Percentiles rank a stretch among this genome's conserved stretches.
These are phyloP conservation scores for Zizania palustris DNA, from an alignment of 202 grass and related monocot species.

Conservation along the genomic window DNA sequence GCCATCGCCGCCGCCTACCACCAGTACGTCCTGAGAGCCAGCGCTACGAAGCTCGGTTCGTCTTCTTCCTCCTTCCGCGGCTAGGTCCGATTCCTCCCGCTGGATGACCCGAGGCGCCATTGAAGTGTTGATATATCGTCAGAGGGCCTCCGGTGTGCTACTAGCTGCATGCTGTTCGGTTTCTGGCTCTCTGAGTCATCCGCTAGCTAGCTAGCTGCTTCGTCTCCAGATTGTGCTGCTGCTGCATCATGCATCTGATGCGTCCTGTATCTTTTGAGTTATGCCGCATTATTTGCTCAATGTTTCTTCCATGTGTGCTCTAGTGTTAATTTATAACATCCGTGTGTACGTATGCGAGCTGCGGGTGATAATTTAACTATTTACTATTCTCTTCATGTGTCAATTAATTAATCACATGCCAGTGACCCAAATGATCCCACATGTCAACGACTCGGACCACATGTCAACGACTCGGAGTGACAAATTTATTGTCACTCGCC, in stretches of 20 bases:
- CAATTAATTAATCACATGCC: too few relatives aligned
- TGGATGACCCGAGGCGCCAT: slow-evolving; percentile 17
- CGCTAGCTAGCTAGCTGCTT: background rate
- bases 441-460: too few relatives aligned
- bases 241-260: too few relatives aligned
- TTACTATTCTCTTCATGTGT: too few relatives aligned
- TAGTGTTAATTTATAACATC: background rate
- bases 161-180: slow-evolving; percentile 6
- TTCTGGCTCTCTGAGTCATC: background rate
- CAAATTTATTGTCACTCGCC: too few relatives aligned
- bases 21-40: slow-evolving; percentile 80
- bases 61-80: slow-evolving; percentile 69
- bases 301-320: slow-evolving; percentile 3
- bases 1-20: slow-evolving; percentile 82
- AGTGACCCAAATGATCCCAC: too few relatives aligned
- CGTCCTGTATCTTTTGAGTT: background rate
- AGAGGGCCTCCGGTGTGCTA: slow-evolving; percentile 33
- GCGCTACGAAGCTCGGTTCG: slow-evolving; percentile 61
- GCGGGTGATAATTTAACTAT: too few relatives aligned
- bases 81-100: slow-evolving; percentile 16
- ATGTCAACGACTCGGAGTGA: too few relatives aligned
- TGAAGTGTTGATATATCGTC: slow-evolving; percentile 57
- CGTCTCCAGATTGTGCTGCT: background rate
- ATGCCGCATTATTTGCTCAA: background rate
- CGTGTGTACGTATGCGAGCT: background rate